Percentiles rank a stretch among this genome's conserved stretches.
These are phyloP conservation scores for Anthostomella pinea DNA, from an alignment of 2,329 filamentous ascomycete species.

Conservation along the genomic window DNA sequence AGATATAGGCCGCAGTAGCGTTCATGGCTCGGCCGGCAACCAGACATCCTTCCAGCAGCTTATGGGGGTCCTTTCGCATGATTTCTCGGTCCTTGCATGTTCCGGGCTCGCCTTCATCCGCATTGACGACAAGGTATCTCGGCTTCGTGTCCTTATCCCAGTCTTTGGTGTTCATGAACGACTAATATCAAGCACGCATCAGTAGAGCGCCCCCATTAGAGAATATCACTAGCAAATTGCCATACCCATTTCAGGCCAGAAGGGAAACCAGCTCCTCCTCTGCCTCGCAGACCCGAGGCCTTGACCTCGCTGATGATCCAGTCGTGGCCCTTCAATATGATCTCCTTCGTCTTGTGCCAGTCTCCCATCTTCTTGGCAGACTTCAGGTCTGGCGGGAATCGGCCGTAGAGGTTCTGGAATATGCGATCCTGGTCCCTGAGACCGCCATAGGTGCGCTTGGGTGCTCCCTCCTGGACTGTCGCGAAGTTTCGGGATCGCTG, in stretches of 20 bases:
- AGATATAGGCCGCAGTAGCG: constrained; percentile 97
- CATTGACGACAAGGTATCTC: constrained; percentile 95
- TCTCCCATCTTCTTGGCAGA: constrained; percentile 97
- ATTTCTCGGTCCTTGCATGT: constrained; percentile 99
- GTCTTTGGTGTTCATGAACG: constrained; percentile 99
- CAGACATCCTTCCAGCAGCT: constrained; percentile 95
- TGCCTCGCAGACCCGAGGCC: constrained; percentile 88
- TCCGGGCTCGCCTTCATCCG: constrained; percentile 96
- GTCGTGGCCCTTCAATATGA: constrained; percentile 92
- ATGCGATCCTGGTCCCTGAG: constrained; percentile 96
- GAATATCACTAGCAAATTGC: neutral
- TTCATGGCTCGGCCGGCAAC: constrained; percentile 98
- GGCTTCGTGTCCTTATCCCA: constrained; percentile 98
- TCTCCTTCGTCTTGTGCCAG: constrained; percentile 99
- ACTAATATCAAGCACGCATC: constrained; percentile 50
- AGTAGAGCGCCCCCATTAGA: constrained; percentile 1
- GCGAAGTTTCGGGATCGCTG: constrained; percentile 71
- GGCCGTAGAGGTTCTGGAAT: constrained; percentile 97
- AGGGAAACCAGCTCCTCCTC: constrained; percentile 96
- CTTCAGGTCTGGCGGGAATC: constrained; percentile 87
- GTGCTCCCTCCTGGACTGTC: constrained; percentile 71
- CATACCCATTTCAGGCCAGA: constrained; percentile 97
- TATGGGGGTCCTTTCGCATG: constrained; percentile 99
- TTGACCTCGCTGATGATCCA: constrained; percentile 99
- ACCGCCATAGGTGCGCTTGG: constrained; percentile 75